Evolutionary conservation across 2,329 filamentous ascomycete genomes (phyloP).

Genomic region (Phialophora macrospora): DNA sequence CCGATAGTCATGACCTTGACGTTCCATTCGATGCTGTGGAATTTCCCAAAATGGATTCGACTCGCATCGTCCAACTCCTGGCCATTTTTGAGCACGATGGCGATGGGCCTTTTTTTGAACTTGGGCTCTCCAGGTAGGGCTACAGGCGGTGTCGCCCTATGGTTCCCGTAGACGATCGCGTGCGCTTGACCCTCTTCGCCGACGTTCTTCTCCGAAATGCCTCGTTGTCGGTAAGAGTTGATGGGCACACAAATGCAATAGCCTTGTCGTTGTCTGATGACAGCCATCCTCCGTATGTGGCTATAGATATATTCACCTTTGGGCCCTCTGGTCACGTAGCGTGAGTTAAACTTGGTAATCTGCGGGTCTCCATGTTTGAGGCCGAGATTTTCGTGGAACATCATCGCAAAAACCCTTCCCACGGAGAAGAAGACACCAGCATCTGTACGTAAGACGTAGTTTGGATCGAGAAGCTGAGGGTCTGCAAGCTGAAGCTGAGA

Average conservation of each 20-base stretch:
- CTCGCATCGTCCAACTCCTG: slow-evolving; percentile 44
- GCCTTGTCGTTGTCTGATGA: slow-evolving; percentile 17
- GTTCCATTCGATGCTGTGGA: slow-evolving; percentile 51
- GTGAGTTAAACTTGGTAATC: neutral
- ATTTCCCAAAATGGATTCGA: slow-evolving; percentile 51
- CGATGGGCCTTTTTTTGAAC: slow-evolving; percentile 45
- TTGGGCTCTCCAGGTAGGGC: slow-evolving; percentile 10
- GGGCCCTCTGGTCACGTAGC: neutral
- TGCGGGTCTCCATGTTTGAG: neutral
- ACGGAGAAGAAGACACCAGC: neutral
- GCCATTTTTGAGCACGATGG: slow-evolving; percentile 40
- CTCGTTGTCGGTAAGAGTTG: slow-evolving; percentile 8
- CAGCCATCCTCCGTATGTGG: slow-evolving; percentile 13
- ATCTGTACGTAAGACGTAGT: neutral
- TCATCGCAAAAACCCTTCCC: neutral
- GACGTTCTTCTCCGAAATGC: neutral
- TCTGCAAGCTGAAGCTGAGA: neutral
- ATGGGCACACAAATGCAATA: slow-evolving; percentile 26
- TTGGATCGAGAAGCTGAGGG: neutral
- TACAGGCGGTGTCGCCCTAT: neutral
- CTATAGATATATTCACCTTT: slow-evolving; percentile 16
- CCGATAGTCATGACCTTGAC: slow-evolving; percentile 51
- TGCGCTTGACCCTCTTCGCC: neutral
- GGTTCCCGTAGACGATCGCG: neutral
- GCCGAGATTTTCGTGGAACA: neutral